phyloP scores from a whole-genome alignment of 148 eudicot genomes.

The Suaeda aralocaspica region DNA sequence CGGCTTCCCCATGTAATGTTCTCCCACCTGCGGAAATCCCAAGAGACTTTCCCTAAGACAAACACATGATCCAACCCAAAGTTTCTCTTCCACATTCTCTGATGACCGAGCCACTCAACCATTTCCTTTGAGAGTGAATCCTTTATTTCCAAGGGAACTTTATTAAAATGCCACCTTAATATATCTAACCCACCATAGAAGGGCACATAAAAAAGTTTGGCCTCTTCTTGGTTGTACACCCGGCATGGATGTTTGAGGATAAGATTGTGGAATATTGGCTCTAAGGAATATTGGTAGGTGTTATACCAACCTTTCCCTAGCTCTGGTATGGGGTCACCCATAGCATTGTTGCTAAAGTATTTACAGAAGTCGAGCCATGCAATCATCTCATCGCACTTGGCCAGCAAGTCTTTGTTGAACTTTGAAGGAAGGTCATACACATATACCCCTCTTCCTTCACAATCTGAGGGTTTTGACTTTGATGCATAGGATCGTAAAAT shows the following conservation, averaged over 20 bases:
- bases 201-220: constrained; percentile 77
- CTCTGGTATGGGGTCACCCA: constrained; percentile 54
- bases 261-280: constrained; percentile 64
- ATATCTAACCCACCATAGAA: constrained; percentile 70
- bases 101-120: constrained; percentile 51
- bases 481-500: constrained; percentile 47
- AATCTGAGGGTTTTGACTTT: constrained; percentile 24
- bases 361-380: constrained; percentile 56
- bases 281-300: constrained; percentile 71
- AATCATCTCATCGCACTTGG: constrained; percentile 47
- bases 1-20: constrained; percentile 52
- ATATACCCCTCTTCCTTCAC: constrained; percentile 60
- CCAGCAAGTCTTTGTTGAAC: constrained; percentile 61
- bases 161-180: constrained; percentile 71
- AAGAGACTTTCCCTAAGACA: constrained; percentile 68
- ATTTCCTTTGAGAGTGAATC: constrained; percentile 50
- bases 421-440: constrained; percentile 72
- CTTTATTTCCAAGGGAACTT: constrained; percentile 46
- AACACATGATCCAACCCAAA: constrained; percentile 68
- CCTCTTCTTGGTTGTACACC: constrained; percentile 47
- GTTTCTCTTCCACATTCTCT: constrained; percentile 43
- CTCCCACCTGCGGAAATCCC: constrained; percentile 61
- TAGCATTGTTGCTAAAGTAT: constrained; percentile 43
- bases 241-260: constrained; percentile 77
- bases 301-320: constrained; percentile 71